A percentile compares a stretch with the other conserved stretches of the same genome.
These are phyloP conservation scores for Blastocystis sp. DNA, from an alignment of 352 stramenopile species.

Conservation along the genomic window DNA sequence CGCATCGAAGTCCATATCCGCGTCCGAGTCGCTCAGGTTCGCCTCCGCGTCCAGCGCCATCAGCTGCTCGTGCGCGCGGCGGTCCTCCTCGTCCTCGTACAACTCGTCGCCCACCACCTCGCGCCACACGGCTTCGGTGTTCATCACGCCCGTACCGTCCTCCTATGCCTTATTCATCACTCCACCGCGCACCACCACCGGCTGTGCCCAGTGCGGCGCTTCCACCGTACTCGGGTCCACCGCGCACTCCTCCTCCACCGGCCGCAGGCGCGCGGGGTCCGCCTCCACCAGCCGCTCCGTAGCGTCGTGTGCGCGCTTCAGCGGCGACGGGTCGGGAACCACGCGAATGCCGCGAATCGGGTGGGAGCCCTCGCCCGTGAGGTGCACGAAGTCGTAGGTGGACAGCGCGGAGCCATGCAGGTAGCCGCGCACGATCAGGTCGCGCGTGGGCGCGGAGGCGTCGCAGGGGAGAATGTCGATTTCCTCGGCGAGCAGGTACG, in stretches of 20 bases:
- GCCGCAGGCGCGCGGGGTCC: conserved; percentile 85
- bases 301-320: not conserved
- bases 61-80: conserved; percentile 71
- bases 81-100: conserved; percentile 72
- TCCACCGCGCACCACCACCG: conserved; percentile 55
- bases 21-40: conserved; percentile 27
- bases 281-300: conserved; percentile 71
- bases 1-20: conserved; percentile 59
- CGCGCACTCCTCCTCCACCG: conserved; percentile 88
- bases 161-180: conserved; percentile 60
- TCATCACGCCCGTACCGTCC: conserved; percentile 63
- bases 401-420: conserved; percentile 87
- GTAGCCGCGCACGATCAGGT: conserved; percentile 83
- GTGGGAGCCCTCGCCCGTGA: conserved; percentile 91
- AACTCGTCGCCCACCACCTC: conserved; percentile 76
- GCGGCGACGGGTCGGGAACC: conserved; percentile 69
- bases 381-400: conserved; percentile 90
- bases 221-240: conserved; percentile 53
- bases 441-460: conserved; percentile 21
- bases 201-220: conserved; percentile 62
- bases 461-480: conserved; percentile 76
- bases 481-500: conserved; percentile 79
- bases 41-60: conserved; percentile 75
- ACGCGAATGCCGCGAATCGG: conserved; percentile 79
- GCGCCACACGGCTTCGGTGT: conserved; percentile 84